Percentiles rank a stretch among this genome's conserved stretches.
Evolutionary conservation across 129 eudicot genomes (phyloP).

Genomic region (Escallonia herrerae): DNA sequence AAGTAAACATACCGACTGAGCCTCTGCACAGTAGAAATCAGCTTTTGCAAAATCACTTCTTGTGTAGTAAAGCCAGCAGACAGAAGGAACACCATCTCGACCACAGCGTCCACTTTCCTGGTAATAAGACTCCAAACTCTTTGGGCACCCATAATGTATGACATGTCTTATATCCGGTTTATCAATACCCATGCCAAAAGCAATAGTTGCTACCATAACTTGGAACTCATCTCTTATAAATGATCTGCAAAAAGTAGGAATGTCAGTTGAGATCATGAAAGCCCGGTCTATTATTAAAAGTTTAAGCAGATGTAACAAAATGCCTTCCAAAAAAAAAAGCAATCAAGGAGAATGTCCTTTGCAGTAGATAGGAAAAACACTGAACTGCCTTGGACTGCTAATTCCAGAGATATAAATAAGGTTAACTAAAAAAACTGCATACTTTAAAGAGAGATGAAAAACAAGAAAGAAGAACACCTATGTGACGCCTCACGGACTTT

Average conservation of each 20-base stretch:
- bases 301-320: neutral
- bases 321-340: neutral
- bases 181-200: slow-evolving; percentile 99
- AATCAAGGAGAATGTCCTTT: neutral
- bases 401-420: no score
- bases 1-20: slow-evolving; percentile 52
- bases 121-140: slow-evolving; percentile 92
- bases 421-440: neutral
- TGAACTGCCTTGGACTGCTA: neutral
- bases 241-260: slow-evolving; percentile 39
- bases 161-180: slow-evolving; percentile 83
- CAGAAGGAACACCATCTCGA: slow-evolving; percentile 79
- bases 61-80: slow-evolving; percentile 73
- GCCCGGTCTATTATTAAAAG: no score
- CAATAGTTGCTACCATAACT: slow-evolving; percentile 94
- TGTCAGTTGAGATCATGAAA: neutral
- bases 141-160: slow-evolving; percentile 91
- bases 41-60: slow-evolving; percentile 82
- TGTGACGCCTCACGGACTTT: slow-evolving; percentile 76
- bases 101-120: slow-evolving; percentile 99
- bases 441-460: neutral
- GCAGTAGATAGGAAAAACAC: neutral
- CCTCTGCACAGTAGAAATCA: slow-evolving; percentile 72
- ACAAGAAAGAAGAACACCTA: slow-evolving; percentile 36
- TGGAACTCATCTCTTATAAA: slow-evolving; percentile 78